A percentile compares a stretch with the other conserved stretches of the same genome.
Conservation (phyloP, 495 filamentous ascomycete genomes). For the Penicillium macrosclerotiorum region DNA sequence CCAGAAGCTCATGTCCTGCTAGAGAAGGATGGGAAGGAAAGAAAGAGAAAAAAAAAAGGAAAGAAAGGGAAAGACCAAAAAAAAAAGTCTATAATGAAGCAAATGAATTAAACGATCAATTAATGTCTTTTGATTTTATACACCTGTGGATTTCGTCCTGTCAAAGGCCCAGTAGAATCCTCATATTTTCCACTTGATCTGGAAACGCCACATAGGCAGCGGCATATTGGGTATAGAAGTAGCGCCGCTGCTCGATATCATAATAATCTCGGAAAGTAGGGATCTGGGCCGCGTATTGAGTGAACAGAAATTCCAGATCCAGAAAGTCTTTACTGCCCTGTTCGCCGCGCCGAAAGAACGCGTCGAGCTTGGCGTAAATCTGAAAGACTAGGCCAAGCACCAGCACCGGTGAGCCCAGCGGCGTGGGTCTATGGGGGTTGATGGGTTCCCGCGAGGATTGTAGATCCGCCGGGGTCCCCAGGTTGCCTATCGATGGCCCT, state of each 20-base stretch:
- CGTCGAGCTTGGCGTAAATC: conserved; percentile 22
- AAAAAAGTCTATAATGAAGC: conserved; percentile 11
- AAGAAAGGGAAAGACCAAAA: conserved; percentile 11
- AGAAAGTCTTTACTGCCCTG: conserved; percentile 24
- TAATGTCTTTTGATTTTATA: background rate
- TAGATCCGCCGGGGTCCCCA: conserved; percentile 22
- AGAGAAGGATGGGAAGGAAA: no score
- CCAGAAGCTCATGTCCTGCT: conserved; percentile 22
- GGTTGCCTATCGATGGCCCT: conserved; percentile 15
- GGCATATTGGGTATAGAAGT: conserved; percentile 21
- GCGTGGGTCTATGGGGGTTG: conserved; percentile 18
- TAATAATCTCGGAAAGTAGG: conserved; percentile 19
- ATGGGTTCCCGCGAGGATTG: conserved; percentile 22
- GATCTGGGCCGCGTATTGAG: conserved; percentile 19
- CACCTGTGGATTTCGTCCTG: background rate
- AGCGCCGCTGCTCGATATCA: conserved; percentile 16
- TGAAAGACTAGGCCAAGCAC: conserved; percentile 22
- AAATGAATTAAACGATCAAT: background rate
- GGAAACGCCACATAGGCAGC: conserved; percentile 18
- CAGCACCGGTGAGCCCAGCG: conserved; percentile 16
- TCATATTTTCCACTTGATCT: conserved; percentile 22
- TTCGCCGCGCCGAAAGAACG: conserved; percentile 18
- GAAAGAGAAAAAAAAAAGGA: conserved; percentile 1
- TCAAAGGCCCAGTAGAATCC: conserved; percentile 17
- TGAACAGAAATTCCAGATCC: conserved; percentile 22